Percentiles rank a stretch among this genome's conserved stretches.
Conservation (phyloP, 1,284 basidiomycete species). For the Melampsora abietis-canadensis region DNA sequence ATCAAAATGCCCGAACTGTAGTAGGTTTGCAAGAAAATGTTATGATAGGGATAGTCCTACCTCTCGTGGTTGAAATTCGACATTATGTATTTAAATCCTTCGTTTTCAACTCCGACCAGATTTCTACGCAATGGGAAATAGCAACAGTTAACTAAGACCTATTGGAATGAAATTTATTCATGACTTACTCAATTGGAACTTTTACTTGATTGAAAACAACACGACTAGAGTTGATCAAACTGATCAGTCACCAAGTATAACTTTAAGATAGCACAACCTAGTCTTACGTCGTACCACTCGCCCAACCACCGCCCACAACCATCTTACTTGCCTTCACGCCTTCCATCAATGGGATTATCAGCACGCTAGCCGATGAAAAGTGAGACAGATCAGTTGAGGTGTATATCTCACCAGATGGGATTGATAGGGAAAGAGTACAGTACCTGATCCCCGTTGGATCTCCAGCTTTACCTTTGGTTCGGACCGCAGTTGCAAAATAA, state of each 20-base stretch:
- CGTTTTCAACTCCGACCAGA: conserved; percentile 39
- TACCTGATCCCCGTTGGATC: conserved; percentile 40
- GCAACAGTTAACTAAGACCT: neutral
- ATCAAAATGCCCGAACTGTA: neutral
- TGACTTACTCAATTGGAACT: conserved; percentile 35
- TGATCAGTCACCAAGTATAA: conserved; percentile 7
- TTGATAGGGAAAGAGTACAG: neutral
- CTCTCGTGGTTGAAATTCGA: conserved; percentile 42
- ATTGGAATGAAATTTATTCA: no score
- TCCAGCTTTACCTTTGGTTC: conserved; percentile 33
- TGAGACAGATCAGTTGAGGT: neutral
- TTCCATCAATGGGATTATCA: conserved; percentile 19
- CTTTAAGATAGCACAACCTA: neutral
- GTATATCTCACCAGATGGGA: neutral
- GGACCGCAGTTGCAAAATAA: conserved; percentile 40
- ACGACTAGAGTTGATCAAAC: conserved; percentile 6
- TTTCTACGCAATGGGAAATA: conserved; percentile 8
- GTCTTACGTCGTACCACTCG: conserved; percentile 29
- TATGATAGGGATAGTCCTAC: conserved; percentile 4
- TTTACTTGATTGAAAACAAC: conserved; percentile 37
- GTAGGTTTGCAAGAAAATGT: neutral
- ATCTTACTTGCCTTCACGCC: conserved; percentile 23
- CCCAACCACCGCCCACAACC: conserved; percentile 37
- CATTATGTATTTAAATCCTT: conserved; percentile 43
- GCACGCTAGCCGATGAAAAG: conserved; percentile 12